phyloP scores from a whole-genome alignment of 2,329 filamentous ascomycete genomes.

The Hymenoscyphus repandus region DNA sequence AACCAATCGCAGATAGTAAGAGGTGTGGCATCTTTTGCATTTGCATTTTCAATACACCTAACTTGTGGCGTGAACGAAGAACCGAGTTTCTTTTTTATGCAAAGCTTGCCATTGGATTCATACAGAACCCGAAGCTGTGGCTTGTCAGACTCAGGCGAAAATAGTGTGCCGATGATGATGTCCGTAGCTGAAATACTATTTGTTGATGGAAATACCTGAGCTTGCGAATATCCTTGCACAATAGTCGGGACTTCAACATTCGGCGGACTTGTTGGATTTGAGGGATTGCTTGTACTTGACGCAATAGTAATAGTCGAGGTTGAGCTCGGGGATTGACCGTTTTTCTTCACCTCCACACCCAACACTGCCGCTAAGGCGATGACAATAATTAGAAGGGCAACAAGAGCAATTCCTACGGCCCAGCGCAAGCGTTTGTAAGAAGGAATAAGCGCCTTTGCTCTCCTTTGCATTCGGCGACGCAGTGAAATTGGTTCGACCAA shows the following conservation, averaged over 20 bases:
- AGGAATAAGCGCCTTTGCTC: not conserved
- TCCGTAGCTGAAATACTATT: not conserved
- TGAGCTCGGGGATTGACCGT: not conserved
- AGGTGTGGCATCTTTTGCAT: not conserved
- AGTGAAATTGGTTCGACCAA: not conserved
- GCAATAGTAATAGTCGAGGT: too few relatives aligned
- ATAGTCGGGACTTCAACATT: not conserved
- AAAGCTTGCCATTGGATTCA: not conserved
- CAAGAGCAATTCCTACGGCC: not conserved
- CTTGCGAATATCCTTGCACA: not conserved
- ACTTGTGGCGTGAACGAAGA: not conserved
- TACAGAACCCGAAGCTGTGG: conserved; percentile 3
- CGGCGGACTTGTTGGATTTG: not conserved
- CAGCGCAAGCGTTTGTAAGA: not conserved
- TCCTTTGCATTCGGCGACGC: not conserved
- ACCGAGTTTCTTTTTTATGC: not conserved
- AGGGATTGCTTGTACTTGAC: too few relatives aligned
- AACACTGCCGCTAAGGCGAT: not conserved
- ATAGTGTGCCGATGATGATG: not conserved
- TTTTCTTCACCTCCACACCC: not conserved
- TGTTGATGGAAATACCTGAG: not conserved
- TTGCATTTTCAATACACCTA: not conserved
- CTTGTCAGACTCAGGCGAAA: not conserved
- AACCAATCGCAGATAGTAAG: conserved; percentile 1
- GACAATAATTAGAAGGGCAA: not conserved